These are phyloP conservation scores for Exophiala bonariae DNA, from an alignment of 2,329 filamentous ascomycete species.

Conservation along the genomic window DNA sequence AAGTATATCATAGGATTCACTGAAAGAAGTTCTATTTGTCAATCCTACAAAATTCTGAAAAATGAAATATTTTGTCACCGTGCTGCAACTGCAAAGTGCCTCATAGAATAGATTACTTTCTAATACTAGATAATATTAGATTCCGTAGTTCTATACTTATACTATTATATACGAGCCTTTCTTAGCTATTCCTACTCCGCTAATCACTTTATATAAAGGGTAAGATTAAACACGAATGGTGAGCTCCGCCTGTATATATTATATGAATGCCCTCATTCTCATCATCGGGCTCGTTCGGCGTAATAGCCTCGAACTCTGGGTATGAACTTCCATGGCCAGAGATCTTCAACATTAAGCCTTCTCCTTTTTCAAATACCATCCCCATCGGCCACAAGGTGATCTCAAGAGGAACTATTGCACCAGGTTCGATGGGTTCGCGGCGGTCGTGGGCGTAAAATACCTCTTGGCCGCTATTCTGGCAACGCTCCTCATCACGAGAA, in stretches of 20 bases:
- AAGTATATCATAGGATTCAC: too few species aligned
- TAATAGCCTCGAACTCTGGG: slow-evolving; percentile 34
- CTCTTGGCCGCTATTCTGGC: slow-evolving; percentile 23
- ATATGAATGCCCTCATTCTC: background rate
- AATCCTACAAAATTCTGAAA: too few species aligned
- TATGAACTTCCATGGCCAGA: slow-evolving; percentile 38
- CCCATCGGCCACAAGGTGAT: slow-evolving; percentile 52
- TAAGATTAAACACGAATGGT: background rate
- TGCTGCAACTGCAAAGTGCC: too few species aligned
- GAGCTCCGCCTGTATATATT: background rate
- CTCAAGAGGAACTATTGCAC: slow-evolving; percentile 45
- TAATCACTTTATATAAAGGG: background rate
- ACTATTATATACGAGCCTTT: too few species aligned
- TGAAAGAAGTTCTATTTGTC: too few species aligned
- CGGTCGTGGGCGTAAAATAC: slow-evolving; percentile 41
- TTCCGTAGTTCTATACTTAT: too few species aligned
- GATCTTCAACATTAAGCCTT: slow-evolving; percentile 33
- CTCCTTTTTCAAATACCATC: slow-evolving; percentile 45
- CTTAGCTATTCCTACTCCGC: too few species aligned
- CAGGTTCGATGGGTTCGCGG: slow-evolving; percentile 41
- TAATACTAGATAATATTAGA: too few species aligned
- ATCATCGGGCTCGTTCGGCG: background rate
- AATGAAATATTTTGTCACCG: too few species aligned
- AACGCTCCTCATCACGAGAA: slow-evolving; percentile 38
- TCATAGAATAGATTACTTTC: too few species aligned